Evolutionary conservation across 2,329 filamentous ascomycete genomes (phyloP), one percentile per base, ranked within the genome.

Genomic region (Fusarium mundagurra): DNA sequence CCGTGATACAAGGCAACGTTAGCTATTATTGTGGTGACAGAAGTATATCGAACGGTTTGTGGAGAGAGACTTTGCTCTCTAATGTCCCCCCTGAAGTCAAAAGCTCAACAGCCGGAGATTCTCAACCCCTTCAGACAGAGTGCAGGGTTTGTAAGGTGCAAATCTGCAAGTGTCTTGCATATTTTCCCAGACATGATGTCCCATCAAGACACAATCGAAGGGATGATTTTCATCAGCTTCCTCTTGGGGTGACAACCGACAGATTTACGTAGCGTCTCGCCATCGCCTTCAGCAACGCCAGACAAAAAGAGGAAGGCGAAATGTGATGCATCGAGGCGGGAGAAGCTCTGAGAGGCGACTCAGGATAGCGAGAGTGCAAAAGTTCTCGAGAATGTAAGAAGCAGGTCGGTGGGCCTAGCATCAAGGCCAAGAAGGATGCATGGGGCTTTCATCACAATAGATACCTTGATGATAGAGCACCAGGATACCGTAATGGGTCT

Each of bases 241-340:
- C 77, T 76, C 47, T 69, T 78, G 38, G 38, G 69, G 71, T 27
- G 55, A 64, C 51, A 48, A 71, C 50, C 44, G 57, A 64, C 48
- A 55, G 59, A 58, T 45, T 69, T 31, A 39, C 55, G 51, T 44
- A 58, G 63, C 67, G 63, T 31, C 64, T 69, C 55, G 17, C 51
- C 41, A 59, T 70, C 50, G 50, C 51, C 59, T 55, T 64, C 29
- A 57, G 47, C 55, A 64, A 58, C 39, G 47, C 55, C 61, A 67
- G 54, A 76, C 76, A 71, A 57, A 78, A 78, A 74, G 47, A 33
- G 76, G 75, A 77, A 78, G 76, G 74, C 66, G 66, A 66, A 8
- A 36, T 48, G 55, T 34, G 51, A 71, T 70, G 62, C 41, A 50
- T 57, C 36, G 33, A 73, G 47, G 41, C 38, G 36, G 55, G 47